phyloP scores from a whole-genome alignment of 1,139 yeast species.

The Meyerozyma elateridarum region DNA sequence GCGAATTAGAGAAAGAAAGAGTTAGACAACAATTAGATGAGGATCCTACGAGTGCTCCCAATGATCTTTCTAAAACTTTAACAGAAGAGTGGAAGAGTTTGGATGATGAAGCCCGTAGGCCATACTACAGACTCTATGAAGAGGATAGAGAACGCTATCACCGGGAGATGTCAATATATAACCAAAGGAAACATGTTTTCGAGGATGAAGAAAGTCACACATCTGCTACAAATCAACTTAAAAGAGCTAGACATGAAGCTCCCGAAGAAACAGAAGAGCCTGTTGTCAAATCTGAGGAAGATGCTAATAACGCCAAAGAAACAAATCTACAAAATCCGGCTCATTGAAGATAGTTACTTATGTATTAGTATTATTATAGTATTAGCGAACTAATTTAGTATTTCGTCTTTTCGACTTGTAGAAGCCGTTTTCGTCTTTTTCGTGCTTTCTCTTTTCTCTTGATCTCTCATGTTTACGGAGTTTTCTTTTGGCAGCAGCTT shows the following conservation, averaged over 20 bases:
- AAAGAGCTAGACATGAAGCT: background rate
- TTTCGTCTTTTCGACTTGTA: constrained; percentile 58
- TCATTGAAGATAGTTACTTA: too few relatives aligned
- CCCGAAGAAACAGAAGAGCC: too few relatives aligned
- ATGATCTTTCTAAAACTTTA: constrained; percentile 69
- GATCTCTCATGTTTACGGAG: constrained; percentile 69
- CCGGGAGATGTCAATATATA: constrained; percentile 65
- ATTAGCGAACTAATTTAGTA: constrained; percentile 7
- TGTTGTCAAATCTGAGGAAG: too few relatives aligned
- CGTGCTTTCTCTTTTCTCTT: constrained; percentile 71
- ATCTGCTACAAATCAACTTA: background rate
- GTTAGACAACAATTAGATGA: constrained; percentile 49
- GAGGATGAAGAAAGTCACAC: constrained; percentile 7
- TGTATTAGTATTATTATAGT: constrained; percentile 2
- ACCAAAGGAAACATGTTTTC: constrained; percentile 28
- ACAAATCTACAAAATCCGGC: too few relatives aligned
- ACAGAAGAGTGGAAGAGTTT: constrained; percentile 85
- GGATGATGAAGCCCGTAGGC: constrained; percentile 64
- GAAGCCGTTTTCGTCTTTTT: constrained; percentile 72
- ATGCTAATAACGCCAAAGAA: too few relatives aligned
- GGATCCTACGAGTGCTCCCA: constrained; percentile 42
- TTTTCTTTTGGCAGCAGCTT: constrained; percentile 70
- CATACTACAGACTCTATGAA: constrained; percentile 72
- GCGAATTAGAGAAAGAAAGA: constrained; percentile 79
- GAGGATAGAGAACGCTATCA: constrained; percentile 76